A percentile compares a stretch with the other conserved stretches of the same genome.
Conservation (phyloP, 192 early-diverging fungal genomes). For the Obelidium mucronatum region DNA sequence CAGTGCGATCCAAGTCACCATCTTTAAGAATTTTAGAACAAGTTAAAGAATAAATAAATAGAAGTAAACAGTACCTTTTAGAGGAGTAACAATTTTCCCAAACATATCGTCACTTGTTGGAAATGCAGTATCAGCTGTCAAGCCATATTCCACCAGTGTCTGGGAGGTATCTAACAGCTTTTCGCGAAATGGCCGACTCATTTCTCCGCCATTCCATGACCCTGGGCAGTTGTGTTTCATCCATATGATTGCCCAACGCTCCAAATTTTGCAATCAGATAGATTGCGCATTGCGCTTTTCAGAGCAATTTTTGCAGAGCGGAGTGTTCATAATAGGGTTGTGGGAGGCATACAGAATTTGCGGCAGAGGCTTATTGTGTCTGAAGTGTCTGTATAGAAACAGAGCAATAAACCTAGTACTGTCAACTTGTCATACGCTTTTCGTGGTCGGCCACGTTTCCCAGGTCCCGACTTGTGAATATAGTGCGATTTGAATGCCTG, state of each 20-base stretch:
- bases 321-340: neutral
- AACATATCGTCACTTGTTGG: neutral
- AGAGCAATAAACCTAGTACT: conserved; percentile 26
- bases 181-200: neutral
- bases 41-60: no score
- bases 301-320: conserved; percentile 9
- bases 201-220: conserved; percentile 28
- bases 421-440: conserved; percentile 8
- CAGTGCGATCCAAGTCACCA: no score
- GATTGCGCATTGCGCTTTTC: neutral
- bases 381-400: conserved; percentile 20
- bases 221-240: no score
- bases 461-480: conserved; percentile 12
- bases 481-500: conserved; percentile 17
- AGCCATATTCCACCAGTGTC: conserved; percentile 3
- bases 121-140: conserved; percentile 21
- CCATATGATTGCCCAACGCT: neutral
- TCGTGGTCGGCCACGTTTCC: neutral
- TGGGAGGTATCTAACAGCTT: neutral
- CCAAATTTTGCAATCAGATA: neutral
- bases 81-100: conserved; percentile 7
- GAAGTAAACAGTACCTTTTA: conserved; percentile 5
- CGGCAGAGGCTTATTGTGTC: neutral
- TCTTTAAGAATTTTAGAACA: no score
- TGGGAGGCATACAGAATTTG: no score